phyloP scores from a whole-genome alignment of 2,329 filamentous ascomycete genomes.

The Ceratocystis harringtonii region DNA sequence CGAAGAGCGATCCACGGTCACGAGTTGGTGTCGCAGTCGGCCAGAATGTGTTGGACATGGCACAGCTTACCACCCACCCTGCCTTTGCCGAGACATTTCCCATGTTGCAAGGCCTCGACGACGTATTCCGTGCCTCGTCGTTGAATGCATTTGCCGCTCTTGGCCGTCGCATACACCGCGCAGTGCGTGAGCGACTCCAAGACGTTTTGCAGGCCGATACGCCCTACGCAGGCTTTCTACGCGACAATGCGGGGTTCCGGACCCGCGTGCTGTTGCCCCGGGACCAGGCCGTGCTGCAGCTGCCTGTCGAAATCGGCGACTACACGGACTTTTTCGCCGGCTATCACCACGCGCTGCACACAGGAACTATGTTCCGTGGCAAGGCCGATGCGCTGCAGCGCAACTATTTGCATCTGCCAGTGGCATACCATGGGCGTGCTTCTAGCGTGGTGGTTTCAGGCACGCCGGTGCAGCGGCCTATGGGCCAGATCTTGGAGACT shows the following conservation, averaged over 20 bases:
- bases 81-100: conserved; percentile 16
- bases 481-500: conserved; percentile 45
- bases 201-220: conserved; percentile 41
- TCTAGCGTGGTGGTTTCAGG: conserved; percentile 57
- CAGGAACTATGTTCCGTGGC: conserved; percentile 52
- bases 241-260: background rate
- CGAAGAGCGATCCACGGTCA: conserved; percentile 34
- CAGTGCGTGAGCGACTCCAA: conserved; percentile 49
- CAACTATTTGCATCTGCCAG: conserved; percentile 59
- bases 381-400: conserved; percentile 55
- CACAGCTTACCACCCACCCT: conserved; percentile 17
- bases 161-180: conserved; percentile 47
- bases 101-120: conserved; percentile 1
- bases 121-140: conserved; percentile 31
- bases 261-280: background rate
- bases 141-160: conserved; percentile 57
- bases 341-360: conserved; percentile 50
- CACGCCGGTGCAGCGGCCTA: conserved; percentile 49
- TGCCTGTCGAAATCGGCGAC: conserved; percentile 58
- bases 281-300: conserved; percentile 26
- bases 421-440: conserved; percentile 59
- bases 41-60: conserved; percentile 48
- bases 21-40: conserved; percentile 56
- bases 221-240: conserved; percentile 18
- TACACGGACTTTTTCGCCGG: conserved; percentile 68